Evolutionary conservation across 345 rosid genomes (phyloP).

Genomic region (Rubroshorea leprosula): DNA sequence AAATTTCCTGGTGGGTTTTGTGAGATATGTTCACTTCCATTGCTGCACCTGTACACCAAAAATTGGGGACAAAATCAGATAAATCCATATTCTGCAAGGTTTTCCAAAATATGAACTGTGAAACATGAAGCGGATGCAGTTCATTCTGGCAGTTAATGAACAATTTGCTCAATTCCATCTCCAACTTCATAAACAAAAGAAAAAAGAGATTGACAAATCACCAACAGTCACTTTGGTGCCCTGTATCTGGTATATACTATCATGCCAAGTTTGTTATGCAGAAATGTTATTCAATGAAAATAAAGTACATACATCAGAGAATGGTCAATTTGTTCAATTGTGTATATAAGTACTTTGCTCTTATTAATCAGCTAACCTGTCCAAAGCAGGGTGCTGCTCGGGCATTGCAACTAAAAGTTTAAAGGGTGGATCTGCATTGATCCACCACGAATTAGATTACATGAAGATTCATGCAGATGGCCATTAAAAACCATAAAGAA

Average conservation of each 20-base stretch:
- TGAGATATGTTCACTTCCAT: slow-evolving; percentile 91
- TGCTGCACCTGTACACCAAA: slow-evolving; percentile 46
- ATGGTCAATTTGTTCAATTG: too few species aligned
- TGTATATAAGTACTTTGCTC: too few species aligned
- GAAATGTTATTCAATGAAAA: background rate
- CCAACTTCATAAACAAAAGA: background rate
- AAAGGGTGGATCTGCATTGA: too few species aligned
- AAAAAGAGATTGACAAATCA: slow-evolving; percentile 1
- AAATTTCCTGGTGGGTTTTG: slow-evolving; percentile 60
- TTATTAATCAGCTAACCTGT: too few species aligned
- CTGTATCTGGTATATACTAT: background rate
- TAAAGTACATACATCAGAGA: too few species aligned
- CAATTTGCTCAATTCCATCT: background rate
- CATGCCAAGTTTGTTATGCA: background rate
- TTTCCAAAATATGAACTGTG: background rate
- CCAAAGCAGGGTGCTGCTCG: too few species aligned
- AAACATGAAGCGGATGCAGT: background rate
- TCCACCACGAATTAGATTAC: too few species aligned
- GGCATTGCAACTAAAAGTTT: too few species aligned
- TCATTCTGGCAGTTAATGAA: background rate
- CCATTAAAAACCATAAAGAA: too few species aligned
- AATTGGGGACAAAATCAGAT: slow-evolving; percentile 7
- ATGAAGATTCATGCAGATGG: too few species aligned
- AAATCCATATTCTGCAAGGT: too few species aligned
- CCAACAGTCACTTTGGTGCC: background rate